These are phyloP conservation scores for Lepiota brunneoincarnata DNA, from an alignment of 768 basidiomycete genomes.

Conservation along the genomic window DNA sequence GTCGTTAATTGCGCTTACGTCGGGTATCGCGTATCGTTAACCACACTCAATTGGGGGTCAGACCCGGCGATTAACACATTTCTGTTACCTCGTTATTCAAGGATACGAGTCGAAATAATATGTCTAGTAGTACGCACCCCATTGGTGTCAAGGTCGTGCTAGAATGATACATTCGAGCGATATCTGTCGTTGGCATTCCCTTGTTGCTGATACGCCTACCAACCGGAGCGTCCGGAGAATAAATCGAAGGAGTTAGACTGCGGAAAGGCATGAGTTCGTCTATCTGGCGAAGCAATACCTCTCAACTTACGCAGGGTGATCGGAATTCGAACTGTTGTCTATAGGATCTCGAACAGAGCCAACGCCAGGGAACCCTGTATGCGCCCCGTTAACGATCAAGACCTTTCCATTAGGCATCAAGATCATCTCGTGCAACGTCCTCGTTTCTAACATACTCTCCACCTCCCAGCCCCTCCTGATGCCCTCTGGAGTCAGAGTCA, in stretches of 20 bases:
- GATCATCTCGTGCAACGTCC: conserved; percentile 39
- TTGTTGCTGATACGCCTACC: conserved; percentile 47
- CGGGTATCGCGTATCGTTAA: conserved; percentile 24
- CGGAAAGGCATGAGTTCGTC: not conserved
- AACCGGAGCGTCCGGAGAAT: conserved; percentile 38
- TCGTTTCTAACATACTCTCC: conserved; percentile 38
- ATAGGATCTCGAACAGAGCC: conserved; percentile 28
- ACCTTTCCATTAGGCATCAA: conserved; percentile 42
- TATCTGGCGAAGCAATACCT: too few relatives aligned
- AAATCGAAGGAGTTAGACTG: conserved; percentile 43
- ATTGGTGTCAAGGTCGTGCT: conserved; percentile 53
- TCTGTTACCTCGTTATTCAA: conserved; percentile 11
- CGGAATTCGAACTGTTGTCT: conserved; percentile 26
- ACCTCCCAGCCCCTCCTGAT: conserved; percentile 43
- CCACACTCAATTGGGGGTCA: conserved; percentile 37
- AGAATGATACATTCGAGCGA: conserved; percentile 64
- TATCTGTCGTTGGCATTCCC: conserved; percentile 38
- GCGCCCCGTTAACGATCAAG: conserved; percentile 41
- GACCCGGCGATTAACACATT: conserved; percentile 38
- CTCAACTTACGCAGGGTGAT: conserved; percentile 27
- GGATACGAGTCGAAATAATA: conserved; percentile 11
- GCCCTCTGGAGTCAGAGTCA: conserved; percentile 38
- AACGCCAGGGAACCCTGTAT: conserved; percentile 39
- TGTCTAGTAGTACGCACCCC: conserved; percentile 36
- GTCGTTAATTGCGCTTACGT: conserved; percentile 15